Base-by-base conservation (phyloP, 768 basidiomycete species). In the Tricholoma bakamatsutake region DNA sequence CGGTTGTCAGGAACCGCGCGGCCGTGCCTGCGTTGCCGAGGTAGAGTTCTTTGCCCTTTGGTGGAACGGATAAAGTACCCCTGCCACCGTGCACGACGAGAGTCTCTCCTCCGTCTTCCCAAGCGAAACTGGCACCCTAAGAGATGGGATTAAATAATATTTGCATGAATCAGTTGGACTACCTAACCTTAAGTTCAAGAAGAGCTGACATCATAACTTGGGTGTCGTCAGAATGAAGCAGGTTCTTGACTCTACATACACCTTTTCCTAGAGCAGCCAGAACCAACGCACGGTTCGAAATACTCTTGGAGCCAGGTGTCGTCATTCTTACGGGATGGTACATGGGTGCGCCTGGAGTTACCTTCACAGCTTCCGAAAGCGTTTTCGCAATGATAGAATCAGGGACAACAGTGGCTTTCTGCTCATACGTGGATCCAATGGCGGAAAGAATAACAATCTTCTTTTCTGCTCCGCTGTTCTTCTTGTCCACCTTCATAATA, bases 181-280 rank as follows among this genome's bases (percentile, higher is more conserved):
- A 35, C 62, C 74, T 34, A 54, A 90, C 93, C 77, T 94, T 87
- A 59, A 99, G 82, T 52, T 93, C 91, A 42, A 83, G 75, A 30
- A 98, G 78, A 33, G 95, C 96, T 3, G 86, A 78, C 94, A 98
- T 98, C 97, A 99, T 99, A 53, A 99, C 96, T 62, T 95, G 93
- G 0, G 97, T 99, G 67, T 99, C 96, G 64, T 98, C 96, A 3
- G 94, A 97, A 67, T 98, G 96, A 34, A 99, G 76, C 5, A 99
- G 73, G 63, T 99, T 99, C 70, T 77, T 87, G 54, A 99, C 73
- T 59, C 87, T 79, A 71, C 95, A 97, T 0, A 87, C 91, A 1
- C 96, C 97, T 46, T 81, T 82, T 0, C 84, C 93, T 12, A 99
- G 82, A 1, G 96, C 94, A 8, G 97, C 96, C 28, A 99, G 82